These are phyloP conservation scores for Davidsoniella australis DNA, from an alignment of 2,329 filamentous ascomycete genomes.

Conservation along the genomic window DNA sequence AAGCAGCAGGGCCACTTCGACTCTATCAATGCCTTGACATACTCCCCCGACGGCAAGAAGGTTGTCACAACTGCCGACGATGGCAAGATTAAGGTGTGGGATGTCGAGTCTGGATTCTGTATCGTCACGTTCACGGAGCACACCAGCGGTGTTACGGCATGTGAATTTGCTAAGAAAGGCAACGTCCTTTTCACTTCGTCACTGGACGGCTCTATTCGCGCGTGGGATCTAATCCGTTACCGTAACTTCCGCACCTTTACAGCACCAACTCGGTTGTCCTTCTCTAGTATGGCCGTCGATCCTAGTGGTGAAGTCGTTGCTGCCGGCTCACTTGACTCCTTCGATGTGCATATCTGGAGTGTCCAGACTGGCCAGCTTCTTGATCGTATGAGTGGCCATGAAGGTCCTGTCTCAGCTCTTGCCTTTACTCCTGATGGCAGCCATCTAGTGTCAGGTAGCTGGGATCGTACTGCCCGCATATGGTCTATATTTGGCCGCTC, in stretches of 20 bases:
- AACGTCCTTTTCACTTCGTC: constrained; percentile 93
- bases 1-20: constrained; percentile 98
- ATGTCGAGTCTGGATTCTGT: constrained; percentile 89
- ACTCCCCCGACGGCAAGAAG: constrained; percentile 82
- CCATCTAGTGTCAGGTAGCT: constrained; percentile 76
- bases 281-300: constrained; percentile 90
- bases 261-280: constrained; percentile 76
- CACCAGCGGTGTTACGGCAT: constrained; percentile 81
- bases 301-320: constrained; percentile 93
- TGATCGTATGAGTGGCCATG: constrained; percentile 78
- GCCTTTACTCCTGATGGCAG: constrained; percentile 78
- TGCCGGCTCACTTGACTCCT: constrained; percentile 86
- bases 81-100: constrained; percentile 97
- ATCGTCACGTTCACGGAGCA: constrained; percentile 97
- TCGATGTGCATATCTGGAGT: constrained; percentile 96
- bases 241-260: constrained; percentile 97
- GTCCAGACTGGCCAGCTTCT: constrained; percentile 93
- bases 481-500: constrained; percentile 92
- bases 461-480: constrained; percentile 88
- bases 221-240: constrained; percentile 92
- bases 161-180: constrained; percentile 86
- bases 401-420: constrained; percentile 78
- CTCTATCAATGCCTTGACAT: constrained; percentile 81
- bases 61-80: constrained; percentile 92
- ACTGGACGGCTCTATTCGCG: constrained; percentile 81